Conservation (phyloP, 768 basidiomycete species). For the Podaxis sp. region DNA sequence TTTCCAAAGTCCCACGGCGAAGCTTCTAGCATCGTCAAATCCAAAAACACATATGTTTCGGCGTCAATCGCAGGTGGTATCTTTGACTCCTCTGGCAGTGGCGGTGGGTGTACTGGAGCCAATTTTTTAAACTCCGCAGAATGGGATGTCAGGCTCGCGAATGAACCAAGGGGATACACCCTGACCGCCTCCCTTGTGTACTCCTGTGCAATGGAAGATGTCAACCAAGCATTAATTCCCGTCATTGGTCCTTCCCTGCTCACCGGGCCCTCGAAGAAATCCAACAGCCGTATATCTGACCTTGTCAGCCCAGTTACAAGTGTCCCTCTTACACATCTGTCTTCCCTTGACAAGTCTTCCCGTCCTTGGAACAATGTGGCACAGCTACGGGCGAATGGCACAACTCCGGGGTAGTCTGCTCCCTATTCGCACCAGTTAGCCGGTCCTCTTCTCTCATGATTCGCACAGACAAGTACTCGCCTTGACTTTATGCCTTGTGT, state of each 20-base stretch:
- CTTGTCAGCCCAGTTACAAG: conserved; percentile 71
- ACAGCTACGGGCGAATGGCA: conserved; percentile 55
- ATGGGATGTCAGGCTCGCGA: conserved; percentile 34
- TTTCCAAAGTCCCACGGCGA: conserved; percentile 81
- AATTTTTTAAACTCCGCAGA: conserved; percentile 22
- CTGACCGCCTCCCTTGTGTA: conserved; percentile 58
- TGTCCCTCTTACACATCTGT: conserved; percentile 75
- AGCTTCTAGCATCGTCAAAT: conserved; percentile 45
- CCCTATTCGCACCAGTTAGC: conserved; percentile 31
- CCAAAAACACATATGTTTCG: conserved; percentile 74
- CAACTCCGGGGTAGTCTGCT: conserved; percentile 83
- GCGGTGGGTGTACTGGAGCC: conserved; percentile 42
- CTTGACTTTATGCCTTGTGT: conserved; percentile 80
- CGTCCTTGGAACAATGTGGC: conserved; percentile 38
- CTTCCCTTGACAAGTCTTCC: conserved; percentile 51
- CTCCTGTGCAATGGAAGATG: conserved; percentile 50
- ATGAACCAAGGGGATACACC: conserved; percentile 54
- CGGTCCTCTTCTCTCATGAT: not conserved
- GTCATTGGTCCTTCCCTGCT: conserved; percentile 19
- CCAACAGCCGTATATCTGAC: conserved; percentile 65
- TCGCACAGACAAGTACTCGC: conserved; percentile 28
- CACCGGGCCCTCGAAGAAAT: conserved; percentile 82
- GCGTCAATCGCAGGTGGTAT: conserved; percentile 40
- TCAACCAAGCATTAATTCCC: not conserved
- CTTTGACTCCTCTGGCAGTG: conserved; percentile 36